Base-by-base conservation (phyloP, 2,329 filamentous ascomycete species). In the Diplodia seriata region DNA sequence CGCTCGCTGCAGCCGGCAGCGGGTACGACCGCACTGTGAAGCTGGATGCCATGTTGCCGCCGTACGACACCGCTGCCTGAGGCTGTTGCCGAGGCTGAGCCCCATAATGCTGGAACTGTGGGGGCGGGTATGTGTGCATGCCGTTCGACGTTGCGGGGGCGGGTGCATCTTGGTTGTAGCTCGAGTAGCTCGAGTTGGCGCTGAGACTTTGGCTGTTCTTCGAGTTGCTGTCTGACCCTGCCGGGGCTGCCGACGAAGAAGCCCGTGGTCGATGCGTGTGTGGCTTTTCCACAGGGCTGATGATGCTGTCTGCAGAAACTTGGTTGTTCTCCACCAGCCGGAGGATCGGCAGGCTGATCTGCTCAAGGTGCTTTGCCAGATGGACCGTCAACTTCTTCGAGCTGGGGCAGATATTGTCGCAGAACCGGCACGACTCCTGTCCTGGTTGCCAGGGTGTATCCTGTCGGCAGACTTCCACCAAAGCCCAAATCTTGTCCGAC, bases 331-430 rank as follows among this genome's bases (percentile, higher is more conserved):
- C 76, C 2, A 81, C 77, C 33, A 81, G 73, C 7, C 75, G 72
- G 14, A 97, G 82, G 38, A 97, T 87, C 0, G 94, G 93, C 75
- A 97, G 86, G 73, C 91, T 92, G 75, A 97, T 91, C 71, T 93
- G 89, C 78, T 97, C 93, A 93, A 97, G 95, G 77, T 97, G 94
- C 78, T 94, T 94, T 61, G 93, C 93, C 76, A 97, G 81, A 79
- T 97, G 94, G n/a, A 95, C 92, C 0, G 92, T 96, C 69, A 97
- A 82, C 80, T 96, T 96, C 84, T 97, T 97, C 93, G 93, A 97
- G 49, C 88, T 92, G 40, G 86, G 88, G 77, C 93, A 94, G 14
- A 86, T 84, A 78, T 90, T 93, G 69, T 90, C 90, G 75, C 94
- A 97, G 81, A 97, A 97, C 51, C 91, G 89, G 78, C 94, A 97